These are phyloP conservation scores for Termitomyces sp. DNA, from an alignment of 768 basidiomycete species.

Conservation along the genomic window DNA sequence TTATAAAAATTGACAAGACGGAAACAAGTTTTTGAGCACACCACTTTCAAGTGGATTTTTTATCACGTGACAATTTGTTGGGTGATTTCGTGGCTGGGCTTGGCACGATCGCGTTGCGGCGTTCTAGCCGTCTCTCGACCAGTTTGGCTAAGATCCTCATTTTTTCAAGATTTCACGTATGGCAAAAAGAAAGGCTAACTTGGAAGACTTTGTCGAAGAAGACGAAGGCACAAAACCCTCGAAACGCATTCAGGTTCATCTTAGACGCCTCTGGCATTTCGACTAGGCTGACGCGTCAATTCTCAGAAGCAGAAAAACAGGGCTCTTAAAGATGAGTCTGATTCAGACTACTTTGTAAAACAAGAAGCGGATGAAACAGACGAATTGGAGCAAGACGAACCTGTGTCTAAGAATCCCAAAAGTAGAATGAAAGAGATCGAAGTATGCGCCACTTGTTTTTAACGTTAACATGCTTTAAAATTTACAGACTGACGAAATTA, in stretches of 20 bases:
- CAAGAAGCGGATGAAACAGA: slow-evolving; percentile 13
- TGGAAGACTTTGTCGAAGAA: slow-evolving; percentile 8
- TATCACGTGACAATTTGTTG: slow-evolving; percentile 10
- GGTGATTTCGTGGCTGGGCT: not conserved
- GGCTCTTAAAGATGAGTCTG: slow-evolving; percentile 8
- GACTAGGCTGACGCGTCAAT: slow-evolving; percentile 3
- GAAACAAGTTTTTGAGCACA: slow-evolving; percentile 5
- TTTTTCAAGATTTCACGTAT: slow-evolving; percentile 7
- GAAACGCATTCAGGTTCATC: slow-evolving; percentile 6
- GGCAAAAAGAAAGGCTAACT: slow-evolving; percentile 22
- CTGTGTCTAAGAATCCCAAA: slow-evolving; percentile 32
- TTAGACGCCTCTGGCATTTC: not conserved
- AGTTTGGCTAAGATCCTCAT: not conserved
- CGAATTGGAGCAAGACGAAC: slow-evolving; percentile 4
- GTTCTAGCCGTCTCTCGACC: not conserved
- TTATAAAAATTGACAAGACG: slow-evolving; percentile 4
- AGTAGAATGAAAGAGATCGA: slow-evolving; percentile 6
- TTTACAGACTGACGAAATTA: slow-evolving; percentile 14
- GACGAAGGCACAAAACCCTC: slow-evolving; percentile 3
- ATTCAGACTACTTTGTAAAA: slow-evolving; percentile 12
- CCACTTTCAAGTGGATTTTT: slow-evolving; percentile 12
- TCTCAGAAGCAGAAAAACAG: slow-evolving; percentile 5
- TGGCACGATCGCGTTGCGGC: slow-evolving; percentile 1
- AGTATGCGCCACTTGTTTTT: not conserved
- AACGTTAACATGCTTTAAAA: not conserved